Evolutionary conservation across 2,329 filamentous ascomycete species (phyloP).

Genomic region (Whalleya microplaca): DNA sequence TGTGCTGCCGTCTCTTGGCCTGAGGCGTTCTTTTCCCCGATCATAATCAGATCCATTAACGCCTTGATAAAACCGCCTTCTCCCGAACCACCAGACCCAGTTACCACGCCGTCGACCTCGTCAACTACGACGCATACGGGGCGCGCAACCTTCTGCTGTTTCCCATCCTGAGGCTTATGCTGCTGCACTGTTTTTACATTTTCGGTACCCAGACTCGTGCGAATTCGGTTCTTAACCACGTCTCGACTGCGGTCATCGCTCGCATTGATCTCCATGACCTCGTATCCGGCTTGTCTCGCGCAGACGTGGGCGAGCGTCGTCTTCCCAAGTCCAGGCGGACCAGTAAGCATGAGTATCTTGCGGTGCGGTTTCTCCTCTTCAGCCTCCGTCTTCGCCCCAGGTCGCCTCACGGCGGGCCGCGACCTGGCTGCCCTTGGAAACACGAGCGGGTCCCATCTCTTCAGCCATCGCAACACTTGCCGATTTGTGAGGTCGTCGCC

Average conservation of each 20-base stretch:
- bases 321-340: constrained; percentile 91
- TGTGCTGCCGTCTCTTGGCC: constrained; percentile 36
- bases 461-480: constrained; percentile 88
- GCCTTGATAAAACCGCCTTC: constrained; percentile 97
- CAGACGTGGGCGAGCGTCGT: constrained; percentile 96
- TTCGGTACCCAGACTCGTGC: constrained; percentile 90
- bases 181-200: constrained; percentile 80
- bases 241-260: constrained; percentile 91
- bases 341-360: constrained; percentile 88
- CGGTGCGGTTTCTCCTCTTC: constrained; percentile 77
- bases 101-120: constrained; percentile 92
- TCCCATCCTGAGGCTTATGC: constrained; percentile 53
- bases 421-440: constrained; percentile 76
- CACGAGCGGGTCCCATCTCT: constrained; percentile 89
- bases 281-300: constrained; percentile 92
- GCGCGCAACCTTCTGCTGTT: constrained; percentile 71
- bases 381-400: constrained; percentile 48
- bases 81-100: constrained; percentile 74
- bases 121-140: constrained; percentile 95
- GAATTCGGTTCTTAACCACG: constrained; percentile 88
- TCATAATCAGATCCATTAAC: constrained; percentile 82
- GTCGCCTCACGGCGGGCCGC: constrained; percentile 52
- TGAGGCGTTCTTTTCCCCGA: constrained; percentile 79
- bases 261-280: constrained; percentile 96
- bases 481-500: constrained; percentile 95